Base-by-base conservation (phyloP, 768 basidiomycete genomes). In the Russula earlei region DNA sequence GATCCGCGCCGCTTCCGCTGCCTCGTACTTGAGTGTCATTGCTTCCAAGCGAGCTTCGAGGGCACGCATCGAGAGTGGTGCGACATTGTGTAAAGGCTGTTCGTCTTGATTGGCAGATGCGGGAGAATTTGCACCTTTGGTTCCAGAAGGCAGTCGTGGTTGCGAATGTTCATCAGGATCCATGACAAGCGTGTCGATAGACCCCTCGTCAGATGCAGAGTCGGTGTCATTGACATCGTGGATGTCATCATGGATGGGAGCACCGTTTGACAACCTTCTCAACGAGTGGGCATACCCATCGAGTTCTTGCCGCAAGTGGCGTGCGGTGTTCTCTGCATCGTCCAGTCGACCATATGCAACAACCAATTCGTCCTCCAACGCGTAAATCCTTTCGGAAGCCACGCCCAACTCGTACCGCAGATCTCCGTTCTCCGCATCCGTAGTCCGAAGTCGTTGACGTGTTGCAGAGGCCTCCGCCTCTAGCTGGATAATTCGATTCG, bases 401-500 rank as follows among this genome's bases (percentile, higher is more conserved):
- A 55, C 40, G 37, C 40, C 49, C 7, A 47, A 27, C 48, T 54
- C 52, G 3, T 62, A 52, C 20, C 44, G 49, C n/a, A 61, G 41
- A 34, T 49, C n/a, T n/a, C n/a, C n/a, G n/a, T n/a, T n/a, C n/a
- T n/a, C 58, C 14, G 19, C 33, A n/a, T 60, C 59, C 36, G 33
- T 14, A 17, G 51, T 40, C 42, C 29, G 52, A 12, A 52, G 34
- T 46, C 48, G 55, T 19, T 52, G 41, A 17, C 62, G 62, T 5
- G 31, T 27, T 27, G 40, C 37, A 34, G 46, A 44, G 34, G 37
- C 45, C 10, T 62, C 59, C 15, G 52, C 49, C 40, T 62, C 62
- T 25, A 62, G 62, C n/a, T 54, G 59, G 20, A 62, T 52, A 48
- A 62, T 62, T 49, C 60, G 47, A 50, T 62, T 62, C 33, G 62